phyloP scores from a whole-genome alignment of 139 green algal species.

The Spirogloea muscicola region DNA sequence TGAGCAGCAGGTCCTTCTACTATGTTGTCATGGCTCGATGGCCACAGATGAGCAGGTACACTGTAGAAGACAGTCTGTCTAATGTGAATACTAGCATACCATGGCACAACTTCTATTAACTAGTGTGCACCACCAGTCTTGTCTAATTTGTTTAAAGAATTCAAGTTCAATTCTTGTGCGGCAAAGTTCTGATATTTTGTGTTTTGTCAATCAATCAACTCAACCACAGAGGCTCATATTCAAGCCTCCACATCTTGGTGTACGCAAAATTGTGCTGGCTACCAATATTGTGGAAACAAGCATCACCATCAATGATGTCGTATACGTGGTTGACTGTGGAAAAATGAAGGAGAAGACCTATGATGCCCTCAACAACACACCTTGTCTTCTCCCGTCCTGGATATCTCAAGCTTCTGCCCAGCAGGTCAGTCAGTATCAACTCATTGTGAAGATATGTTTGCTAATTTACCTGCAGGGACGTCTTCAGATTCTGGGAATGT shows the following conservation, averaged over 20 bases:
- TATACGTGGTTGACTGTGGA: slow-evolving; percentile 54
- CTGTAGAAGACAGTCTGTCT: background rate
- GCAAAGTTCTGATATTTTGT: background rate
- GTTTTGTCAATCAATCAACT: background rate
- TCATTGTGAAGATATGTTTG: no score
- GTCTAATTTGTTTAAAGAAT: background rate
- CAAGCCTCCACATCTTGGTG: slow-evolving; percentile 39
- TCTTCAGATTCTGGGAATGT: no score
- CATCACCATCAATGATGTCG: slow-evolving; percentile 62
- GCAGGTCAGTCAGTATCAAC: no score
- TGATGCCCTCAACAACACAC: slow-evolving; percentile 60
- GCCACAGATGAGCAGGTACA: slow-evolving; percentile 56
- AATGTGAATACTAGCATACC: background rate
- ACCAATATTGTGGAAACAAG: slow-evolving; percentile 64
- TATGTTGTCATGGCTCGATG: slow-evolving; percentile 72
- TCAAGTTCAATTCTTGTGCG: background rate
- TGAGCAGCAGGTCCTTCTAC: slow-evolving; percentile 35
- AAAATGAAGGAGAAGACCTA: slow-evolving; percentile 56
- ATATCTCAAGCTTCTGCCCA: slow-evolving; percentile 84
- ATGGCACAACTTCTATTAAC: background rate
- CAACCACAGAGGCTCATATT: slow-evolving; percentile 52
- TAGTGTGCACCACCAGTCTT: background rate
- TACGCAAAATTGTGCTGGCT: slow-evolving; percentile 59
- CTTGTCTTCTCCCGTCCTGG: slow-evolving; percentile 69
- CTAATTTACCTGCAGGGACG: no score